A percentile compares a stretch with the other conserved stretches of the same genome.
These are phyloP conservation scores for Jatropha curcas DNA, from an alignment of 345 rosid genomes.

Conservation along the genomic window DNA sequence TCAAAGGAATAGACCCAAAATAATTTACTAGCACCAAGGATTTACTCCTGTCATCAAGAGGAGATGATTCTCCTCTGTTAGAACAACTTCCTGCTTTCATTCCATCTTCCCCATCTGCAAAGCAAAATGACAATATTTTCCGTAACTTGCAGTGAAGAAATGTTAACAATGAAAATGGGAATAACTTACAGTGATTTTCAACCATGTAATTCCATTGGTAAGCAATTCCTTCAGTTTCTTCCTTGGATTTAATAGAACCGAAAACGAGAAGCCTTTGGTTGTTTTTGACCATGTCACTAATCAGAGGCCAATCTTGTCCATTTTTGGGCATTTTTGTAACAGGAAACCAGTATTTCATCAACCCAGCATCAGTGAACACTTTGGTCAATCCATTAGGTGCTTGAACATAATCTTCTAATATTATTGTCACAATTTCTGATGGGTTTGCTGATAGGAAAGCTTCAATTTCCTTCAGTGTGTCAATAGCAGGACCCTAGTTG, in stretches of 20 bases:
- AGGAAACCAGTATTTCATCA: slow-evolving; percentile 70
- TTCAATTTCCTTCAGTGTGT: slow-evolving; percentile 56
- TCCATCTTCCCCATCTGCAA: slow-evolving; percentile 33
- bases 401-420: slow-evolving; percentile 66
- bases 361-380: slow-evolving; percentile 54
- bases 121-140: too few relatives aligned
- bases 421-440: slow-evolving; percentile 53
- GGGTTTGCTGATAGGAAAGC: slow-evolving; percentile 60
- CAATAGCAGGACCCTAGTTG: slow-evolving; percentile 57
- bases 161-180: not conserved
- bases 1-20: slow-evolving; percentile 29
- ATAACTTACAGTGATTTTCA: slow-evolving; percentile 62
- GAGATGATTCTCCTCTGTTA: slow-evolving; percentile 50
- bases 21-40: slow-evolving; percentile 48
- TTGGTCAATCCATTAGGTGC: slow-evolving; percentile 55
- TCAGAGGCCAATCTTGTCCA: slow-evolving; percentile 69
- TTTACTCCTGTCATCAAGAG: slow-evolving; percentile 46
- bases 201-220: slow-evolving; percentile 84
- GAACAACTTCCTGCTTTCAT: slow-evolving; percentile 60
- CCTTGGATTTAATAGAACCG: slow-evolving; percentile 56
- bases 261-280: slow-evolving; percentile 61
- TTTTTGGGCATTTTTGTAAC: slow-evolving; percentile 56
- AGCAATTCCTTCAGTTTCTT: slow-evolving; percentile 60
- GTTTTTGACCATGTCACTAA: slow-evolving; percentile 58
- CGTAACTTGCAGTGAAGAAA: too few relatives aligned